Evolutionary conservation across 2,329 filamentous ascomycete genomes (phyloP).

Genomic region (Aspergillus sp.): DNA sequence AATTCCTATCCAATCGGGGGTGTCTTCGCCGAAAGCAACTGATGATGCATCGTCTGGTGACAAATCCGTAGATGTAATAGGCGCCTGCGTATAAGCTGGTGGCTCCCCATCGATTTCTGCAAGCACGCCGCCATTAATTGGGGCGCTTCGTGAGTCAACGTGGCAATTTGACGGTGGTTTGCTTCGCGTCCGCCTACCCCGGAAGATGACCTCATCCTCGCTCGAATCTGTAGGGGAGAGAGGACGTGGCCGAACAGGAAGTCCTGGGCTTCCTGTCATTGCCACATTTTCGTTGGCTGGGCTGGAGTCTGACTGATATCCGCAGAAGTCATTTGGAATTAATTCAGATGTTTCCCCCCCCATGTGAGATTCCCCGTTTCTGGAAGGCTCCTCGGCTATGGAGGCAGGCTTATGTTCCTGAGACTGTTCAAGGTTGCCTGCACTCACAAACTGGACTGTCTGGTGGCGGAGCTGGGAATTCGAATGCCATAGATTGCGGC

Average conservation of each 20-base stretch:
- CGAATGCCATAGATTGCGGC: slow-evolving; percentile 48
- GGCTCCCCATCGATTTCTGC: background rate
- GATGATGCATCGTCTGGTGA: background rate
- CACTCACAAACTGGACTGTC: slow-evolving; percentile 61
- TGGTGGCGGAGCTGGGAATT: slow-evolving; percentile 55
- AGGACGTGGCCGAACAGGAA: slow-evolving; percentile 27
- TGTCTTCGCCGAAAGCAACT: background rate
- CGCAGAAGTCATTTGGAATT: slow-evolving; percentile 8
- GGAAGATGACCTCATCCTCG: slow-evolving; percentile 59
- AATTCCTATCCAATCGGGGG: background rate
- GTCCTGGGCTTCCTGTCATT: slow-evolving; percentile 16
- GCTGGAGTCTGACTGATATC: background rate
- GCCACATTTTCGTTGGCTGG: background rate
- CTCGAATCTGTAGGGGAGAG: slow-evolving; percentile 59
- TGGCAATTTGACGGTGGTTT: slow-evolving; percentile 1
- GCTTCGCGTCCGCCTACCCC: slow-evolving; percentile 34
- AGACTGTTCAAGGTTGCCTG: slow-evolving; percentile 48
- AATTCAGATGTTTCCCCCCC: background rate
- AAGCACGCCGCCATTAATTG: background rate
- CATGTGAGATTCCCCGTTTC: background rate
- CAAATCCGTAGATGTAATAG: background rate
- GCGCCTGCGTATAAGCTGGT: background rate
- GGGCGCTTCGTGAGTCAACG: no score
- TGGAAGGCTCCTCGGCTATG: background rate
- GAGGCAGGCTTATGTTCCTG: slow-evolving; percentile 12